Percentiles rank a stretch among this genome's conserved stretches.
Conservation (phyloP, 768 basidiomycete species). For the Lactarius sp. region DNA sequence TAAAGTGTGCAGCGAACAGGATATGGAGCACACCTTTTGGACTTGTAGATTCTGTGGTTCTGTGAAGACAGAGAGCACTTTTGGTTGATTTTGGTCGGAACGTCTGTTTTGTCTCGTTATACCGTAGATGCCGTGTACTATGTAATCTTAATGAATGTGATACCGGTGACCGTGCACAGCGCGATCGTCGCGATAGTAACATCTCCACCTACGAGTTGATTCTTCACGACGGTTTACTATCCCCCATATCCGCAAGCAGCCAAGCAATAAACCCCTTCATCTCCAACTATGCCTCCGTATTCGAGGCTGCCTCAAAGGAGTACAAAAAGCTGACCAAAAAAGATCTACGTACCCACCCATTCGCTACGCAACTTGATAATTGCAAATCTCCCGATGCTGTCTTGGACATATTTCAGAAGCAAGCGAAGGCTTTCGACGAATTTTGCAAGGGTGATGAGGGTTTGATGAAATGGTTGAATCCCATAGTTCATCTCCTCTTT, state of each 20-base stretch:
- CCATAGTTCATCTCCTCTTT: no score
- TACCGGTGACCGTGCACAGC: no score
- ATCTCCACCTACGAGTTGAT: background rate
- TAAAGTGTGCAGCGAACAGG: conserved; percentile 54
- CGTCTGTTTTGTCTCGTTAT: background rate
- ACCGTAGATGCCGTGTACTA: background rate
- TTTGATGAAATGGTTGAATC: no score
- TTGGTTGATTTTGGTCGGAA: conserved; percentile 10
- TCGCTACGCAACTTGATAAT: background rate
- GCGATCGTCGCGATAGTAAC: no score
- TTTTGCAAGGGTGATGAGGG: no score
- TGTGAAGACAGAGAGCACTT: conserved; percentile 45
- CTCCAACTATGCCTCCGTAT: background rate
- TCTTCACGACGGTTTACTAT: no score
- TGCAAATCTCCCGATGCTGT: background rate
- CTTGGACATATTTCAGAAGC: no score
- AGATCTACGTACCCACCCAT: background rate
- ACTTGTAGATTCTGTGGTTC: conserved; percentile 69
- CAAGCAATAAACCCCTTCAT: no score
- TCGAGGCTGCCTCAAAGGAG: background rate
- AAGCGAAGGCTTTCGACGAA: no score
- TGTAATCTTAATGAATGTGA: background rate
- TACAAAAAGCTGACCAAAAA: no score
- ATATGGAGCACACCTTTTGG: conserved; percentile 64
- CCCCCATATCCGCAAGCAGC: background rate